These are phyloP conservation scores for Alternaria consortialis DNA, from an alignment of 2,329 filamentous ascomycete species.

Conservation along the genomic window DNA sequence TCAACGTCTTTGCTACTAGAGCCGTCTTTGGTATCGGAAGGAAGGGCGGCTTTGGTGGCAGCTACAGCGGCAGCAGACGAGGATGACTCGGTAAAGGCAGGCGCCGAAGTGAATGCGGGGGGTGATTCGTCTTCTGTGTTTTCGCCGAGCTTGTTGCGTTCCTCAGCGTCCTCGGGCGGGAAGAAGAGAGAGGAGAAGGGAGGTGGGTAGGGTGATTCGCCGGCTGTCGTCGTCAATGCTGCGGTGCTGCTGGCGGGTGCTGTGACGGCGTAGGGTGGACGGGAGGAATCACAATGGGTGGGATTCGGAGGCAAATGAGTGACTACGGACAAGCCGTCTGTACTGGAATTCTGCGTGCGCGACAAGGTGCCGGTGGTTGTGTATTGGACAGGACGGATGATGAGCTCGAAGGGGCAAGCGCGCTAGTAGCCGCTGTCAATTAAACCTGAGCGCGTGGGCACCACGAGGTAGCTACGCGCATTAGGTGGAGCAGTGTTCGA, in stretches of 20 bases:
- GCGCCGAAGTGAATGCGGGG: constrained; percentile 62
- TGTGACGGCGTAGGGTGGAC: constrained; percentile 40
- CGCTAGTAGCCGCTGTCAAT: constrained; percentile 39
- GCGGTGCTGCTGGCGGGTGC: constrained; percentile 49
- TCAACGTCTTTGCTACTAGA: constrained; percentile 74
- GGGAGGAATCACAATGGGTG: constrained; percentile 37
- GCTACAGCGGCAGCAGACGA: constrained; percentile 59
- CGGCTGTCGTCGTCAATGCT: constrained; percentile 55
- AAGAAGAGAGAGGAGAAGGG: constrained; percentile 72
- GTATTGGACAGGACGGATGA: constrained; percentile 29
- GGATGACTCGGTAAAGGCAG: constrained; percentile 61
- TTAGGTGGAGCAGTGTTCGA: constrained; percentile 22
- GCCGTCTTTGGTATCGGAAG: constrained; percentile 79
- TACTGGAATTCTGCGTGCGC: constrained; percentile 52
- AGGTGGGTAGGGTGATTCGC: constrained; percentile 65
- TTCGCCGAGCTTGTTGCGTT: constrained; percentile 56
- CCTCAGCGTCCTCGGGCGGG: constrained; percentile 57
- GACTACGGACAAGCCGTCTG: constrained; percentile 57
- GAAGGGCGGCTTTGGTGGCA: constrained; percentile 85
- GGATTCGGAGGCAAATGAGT: constrained; percentile 50
- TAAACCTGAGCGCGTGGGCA: constrained; percentile 36
- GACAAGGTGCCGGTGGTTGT: constrained; percentile 55
- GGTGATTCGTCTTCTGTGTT: constrained; percentile 50
- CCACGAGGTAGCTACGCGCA: constrained; percentile 39
- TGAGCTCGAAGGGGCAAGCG: constrained; percentile 38